Evolutionary conservation across 2,329 filamentous ascomycete species (phyloP), one percentile per base, ranked within the genome.

Genomic region (Ophioceras dolichostomum): DNA sequence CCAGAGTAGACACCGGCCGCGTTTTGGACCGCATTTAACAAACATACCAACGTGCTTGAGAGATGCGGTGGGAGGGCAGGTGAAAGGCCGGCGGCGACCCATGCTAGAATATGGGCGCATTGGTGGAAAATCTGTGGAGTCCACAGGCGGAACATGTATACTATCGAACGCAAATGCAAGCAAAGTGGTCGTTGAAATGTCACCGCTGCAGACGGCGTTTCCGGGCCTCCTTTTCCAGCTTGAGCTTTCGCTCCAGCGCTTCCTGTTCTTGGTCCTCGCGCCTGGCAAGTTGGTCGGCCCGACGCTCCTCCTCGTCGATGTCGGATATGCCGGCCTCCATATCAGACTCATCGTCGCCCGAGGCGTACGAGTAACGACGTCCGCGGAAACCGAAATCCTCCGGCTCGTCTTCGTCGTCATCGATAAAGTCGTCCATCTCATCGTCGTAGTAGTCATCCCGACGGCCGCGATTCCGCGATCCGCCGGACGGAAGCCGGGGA

Each of bases 271-370:
- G 63, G 47, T 88, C 83, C 52, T 88, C 83, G 33, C 68, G 67
- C 32, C 71, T 72, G 18, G 81, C 83, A 38, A 69, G 64, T 21
- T 62, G 57, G 41, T 79, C 70, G 2, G 82, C 79, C 35, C 61
- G 52, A 33, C 65, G 61, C 53, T 89, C 83, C 54, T 89, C 83
- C 26, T 69, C 62, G 42, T 86, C 80, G 37, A 88, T 73, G 47
- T 87, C 82, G 42, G 78, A 79, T 27, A 80, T 54, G 24, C 80
- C 81, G 2, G 80, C 83, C 54, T 87, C 82, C 79, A 87, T 87
- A 48, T 85, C 83, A 5, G 79, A 84, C 5, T 78, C 82, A 5
- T 54, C 80, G 1, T 75, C 78, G 3, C 64, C 69, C 44, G 83
- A 79, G 34, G 64, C 66, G 42, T 71, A 68, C 4, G 29, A 26